Evolutionary conservation across 805 yeast genomes (phyloP).

Genomic region (Metschnikowia henanensis): DNA sequence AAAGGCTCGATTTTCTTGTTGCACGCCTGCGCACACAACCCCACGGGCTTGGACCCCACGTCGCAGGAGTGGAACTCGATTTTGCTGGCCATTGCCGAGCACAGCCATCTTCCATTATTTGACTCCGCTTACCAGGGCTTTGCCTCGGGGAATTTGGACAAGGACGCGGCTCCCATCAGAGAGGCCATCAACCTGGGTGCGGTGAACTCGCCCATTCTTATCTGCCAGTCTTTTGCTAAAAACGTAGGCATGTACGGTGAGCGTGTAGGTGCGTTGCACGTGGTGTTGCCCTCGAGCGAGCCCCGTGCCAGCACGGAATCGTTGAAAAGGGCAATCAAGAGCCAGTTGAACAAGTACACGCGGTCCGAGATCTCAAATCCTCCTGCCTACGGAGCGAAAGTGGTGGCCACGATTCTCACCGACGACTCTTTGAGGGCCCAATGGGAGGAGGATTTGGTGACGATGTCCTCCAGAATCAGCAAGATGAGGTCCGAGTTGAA

Average conservation of each 20-base stretch:
- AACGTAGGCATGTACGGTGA: conserved; percentile 98
- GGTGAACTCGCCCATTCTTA: conserved; percentile 52
- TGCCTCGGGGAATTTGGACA: conserved; percentile 82
- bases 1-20: conserved; percentile 75
- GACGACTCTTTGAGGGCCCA: conserved; percentile 65
- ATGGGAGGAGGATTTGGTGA: conserved; percentile 82
- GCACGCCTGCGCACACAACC: conserved; percentile 98
- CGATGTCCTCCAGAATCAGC: conserved; percentile 84
- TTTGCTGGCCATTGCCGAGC: conserved; percentile 56
- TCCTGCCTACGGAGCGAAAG: conserved; percentile 93
- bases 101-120: conserved; percentile 76
- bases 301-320: conserved; percentile 7
- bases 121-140: conserved; percentile 98
- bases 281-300: conserved; percentile 48
- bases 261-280: conserved; percentile 91
- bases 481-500: conserved; percentile 74
- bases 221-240: conserved; percentile 96
- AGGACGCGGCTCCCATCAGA: conserved; percentile 83
- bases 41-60: conserved; percentile 95
- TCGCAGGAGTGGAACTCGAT: conserved; percentile 77
- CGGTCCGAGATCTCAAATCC: conserved; percentile 91
- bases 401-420: conserved; percentile 73
- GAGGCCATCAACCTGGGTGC: conserved; percentile 48
- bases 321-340: conserved; percentile 38
- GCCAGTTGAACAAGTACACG: conserved; percentile 74